Conservation (phyloP, 805 yeast genomes). For the Saccharomycopsis sp. region DNA sequence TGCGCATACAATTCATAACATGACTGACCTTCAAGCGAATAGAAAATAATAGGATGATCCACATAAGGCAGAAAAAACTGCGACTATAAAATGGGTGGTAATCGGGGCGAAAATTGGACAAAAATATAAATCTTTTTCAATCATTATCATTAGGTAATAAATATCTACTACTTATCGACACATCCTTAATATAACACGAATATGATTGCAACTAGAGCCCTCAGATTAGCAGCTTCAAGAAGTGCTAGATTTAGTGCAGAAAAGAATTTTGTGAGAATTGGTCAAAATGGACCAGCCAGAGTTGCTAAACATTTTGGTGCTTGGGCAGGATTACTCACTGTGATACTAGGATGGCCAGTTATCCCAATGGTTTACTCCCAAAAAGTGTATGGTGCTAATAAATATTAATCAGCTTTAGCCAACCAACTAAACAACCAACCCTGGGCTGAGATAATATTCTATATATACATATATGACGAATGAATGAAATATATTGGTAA, state of each 20-base stretch:
- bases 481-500: background rate
- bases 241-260: conserved; percentile 18
- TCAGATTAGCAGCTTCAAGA: conserved; percentile 17
- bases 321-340: conserved; percentile 18
- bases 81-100: too few species aligned
- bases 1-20: too few species aligned
- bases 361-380: conserved; percentile 7
- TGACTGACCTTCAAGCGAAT: too few species aligned
- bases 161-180: too few species aligned
- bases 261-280: conserved; percentile 16
- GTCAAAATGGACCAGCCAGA: conserved; percentile 12
- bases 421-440: background rate
- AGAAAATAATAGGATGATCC: too few species aligned
- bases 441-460: too few species aligned
- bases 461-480: too few species aligned
- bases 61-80: too few species aligned
- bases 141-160: too few species aligned
- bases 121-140: too few species aligned
- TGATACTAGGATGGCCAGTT: conserved; percentile 19
- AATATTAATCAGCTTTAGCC: background rate
- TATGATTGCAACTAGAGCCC: conserved; percentile 20
- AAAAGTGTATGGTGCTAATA: background rate
- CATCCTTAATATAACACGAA: too few species aligned
- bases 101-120: too few species aligned
- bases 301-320: conserved; percentile 14